Evolutionary conservation across 148 eudicot genomes (phyloP).

Genomic region (Cornus suecica): DNA sequence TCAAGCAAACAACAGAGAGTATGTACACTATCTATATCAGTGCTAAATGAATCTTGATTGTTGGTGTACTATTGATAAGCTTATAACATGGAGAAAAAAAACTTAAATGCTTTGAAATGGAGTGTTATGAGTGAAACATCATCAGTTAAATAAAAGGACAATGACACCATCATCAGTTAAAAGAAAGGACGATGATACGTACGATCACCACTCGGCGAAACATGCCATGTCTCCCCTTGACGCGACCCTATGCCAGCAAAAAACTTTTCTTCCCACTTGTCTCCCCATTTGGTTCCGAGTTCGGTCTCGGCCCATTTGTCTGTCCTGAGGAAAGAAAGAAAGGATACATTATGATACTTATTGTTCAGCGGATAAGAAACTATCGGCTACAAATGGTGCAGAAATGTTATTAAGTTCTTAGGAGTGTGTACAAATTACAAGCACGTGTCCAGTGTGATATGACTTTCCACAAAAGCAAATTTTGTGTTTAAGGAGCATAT

Average conservation of each 20-base stretch:
- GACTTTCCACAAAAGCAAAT: background rate
- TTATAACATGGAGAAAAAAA: background rate
- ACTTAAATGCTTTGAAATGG: slow-evolving; percentile 1
- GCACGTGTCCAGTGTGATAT: background rate
- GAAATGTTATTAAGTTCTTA: background rate
- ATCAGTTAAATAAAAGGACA: background rate
- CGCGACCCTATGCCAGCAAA: slow-evolving; percentile 94
- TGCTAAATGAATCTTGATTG: background rate
- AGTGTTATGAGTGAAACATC: background rate
- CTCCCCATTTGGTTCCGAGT: slow-evolving; percentile 98
- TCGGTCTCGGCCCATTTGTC: slow-evolving; percentile 99
- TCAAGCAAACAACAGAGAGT: no score
- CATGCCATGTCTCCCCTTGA: slow-evolving; percentile 99
- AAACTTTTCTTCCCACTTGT: slow-evolving; percentile 97
- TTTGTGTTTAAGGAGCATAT: background rate
- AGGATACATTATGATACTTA: background rate
- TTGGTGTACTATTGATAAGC: background rate
- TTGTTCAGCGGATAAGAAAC: no score
- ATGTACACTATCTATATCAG: no score
- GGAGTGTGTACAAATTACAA: no score
- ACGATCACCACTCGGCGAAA: slow-evolving; percentile 75
- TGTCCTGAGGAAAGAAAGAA: slow-evolving; percentile 55
- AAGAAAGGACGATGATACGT: slow-evolving; percentile 23
- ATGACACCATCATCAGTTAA: slow-evolving; percentile 13
- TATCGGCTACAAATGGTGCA: background rate